Base-by-base conservation (phyloP, 2,329 filamentous ascomycete species). In the Diaporthe citri region DNA sequence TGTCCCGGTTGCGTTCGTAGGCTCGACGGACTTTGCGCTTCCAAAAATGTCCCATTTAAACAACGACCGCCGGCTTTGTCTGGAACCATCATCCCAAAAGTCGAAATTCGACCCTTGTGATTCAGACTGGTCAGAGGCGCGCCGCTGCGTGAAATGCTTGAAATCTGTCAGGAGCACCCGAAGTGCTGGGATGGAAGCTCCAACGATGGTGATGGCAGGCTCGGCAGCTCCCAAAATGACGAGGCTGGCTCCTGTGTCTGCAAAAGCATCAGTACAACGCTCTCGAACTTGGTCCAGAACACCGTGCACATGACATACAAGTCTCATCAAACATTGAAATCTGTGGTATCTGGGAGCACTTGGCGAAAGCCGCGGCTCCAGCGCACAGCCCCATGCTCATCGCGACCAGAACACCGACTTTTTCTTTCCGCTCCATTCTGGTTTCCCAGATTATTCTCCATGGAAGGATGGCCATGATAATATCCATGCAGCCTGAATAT, bases 291-390 rank as follows among this genome's bases (percentile, higher is more conserved):
- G 3, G 10, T 7, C 8, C 8, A 20, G 20, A 2, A 22, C 0
- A 3, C 1, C 13, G 3, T 34, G 15, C 3, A 8, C 7, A 3
- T 36, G 15, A 46, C 56, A 51, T 46, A 57, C 69, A 71, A 15
- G 55, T 59, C 69, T 57, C 69, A 4, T 59, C 56, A 36, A 59
- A 31, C 10, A 76, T 80, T 76, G 78, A 85, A 82, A 86, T 51
- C 31, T 67, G 43, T 12, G 62, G 62, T 52, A 67, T 67, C 22
- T 67, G 62, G 1, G 62, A 67, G 62, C 62, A 67, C 31, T 67
- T 67, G 9, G 62, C 62, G 22, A 67, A 67, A n/a, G 62, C 62
- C 31, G 43, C 46, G 0, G 62, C 62, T 17, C 62, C 62, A 36
- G 62, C 62, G 13, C 62, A 76, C 22, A 77, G 43, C 3, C 76